phyloP scores from a whole-genome alignment of 805 yeast genomes.

The Metschnikowia anglica region DNA sequence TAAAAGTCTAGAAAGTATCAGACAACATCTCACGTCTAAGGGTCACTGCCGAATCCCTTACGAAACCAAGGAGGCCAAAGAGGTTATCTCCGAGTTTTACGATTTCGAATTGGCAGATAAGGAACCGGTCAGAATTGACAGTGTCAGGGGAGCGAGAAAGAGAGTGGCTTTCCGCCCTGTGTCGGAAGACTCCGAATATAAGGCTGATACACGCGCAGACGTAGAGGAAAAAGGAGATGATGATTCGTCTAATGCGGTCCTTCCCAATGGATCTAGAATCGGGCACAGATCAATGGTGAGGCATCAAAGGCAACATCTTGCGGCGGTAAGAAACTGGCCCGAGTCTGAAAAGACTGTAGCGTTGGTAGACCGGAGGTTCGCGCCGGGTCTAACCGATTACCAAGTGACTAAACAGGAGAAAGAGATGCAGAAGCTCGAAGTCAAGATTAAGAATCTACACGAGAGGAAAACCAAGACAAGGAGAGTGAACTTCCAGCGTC shows the following conservation, averaged over 20 bases:
- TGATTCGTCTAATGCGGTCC: slow-evolving; percentile 20
- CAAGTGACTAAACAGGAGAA: slow-evolving; percentile 37
- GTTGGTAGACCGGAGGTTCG: slow-evolving; percentile 62
- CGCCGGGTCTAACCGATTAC: slow-evolving; percentile 35
- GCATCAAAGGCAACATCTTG: slow-evolving; percentile 62
- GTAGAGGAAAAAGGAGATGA: slow-evolving; percentile 20
- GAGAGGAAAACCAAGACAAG: slow-evolving; percentile 27
- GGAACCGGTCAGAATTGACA: slow-evolving; percentile 8
- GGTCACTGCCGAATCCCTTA: slow-evolving; percentile 49
- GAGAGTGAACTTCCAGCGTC: slow-evolving; percentile 36
- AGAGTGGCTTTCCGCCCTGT: slow-evolving; percentile 28
- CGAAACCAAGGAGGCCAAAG: slow-evolving; percentile 41
- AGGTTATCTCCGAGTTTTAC: slow-evolving; percentile 39
- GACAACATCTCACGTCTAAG: slow-evolving; percentile 45
- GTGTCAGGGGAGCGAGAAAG: slow-evolving; percentile 20
- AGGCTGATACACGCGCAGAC: slow-evolving; percentile 16
- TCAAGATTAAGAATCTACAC: slow-evolving; percentile 25
- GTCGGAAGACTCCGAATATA: slow-evolving; percentile 19
- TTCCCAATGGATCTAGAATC: slow-evolving; percentile 75
- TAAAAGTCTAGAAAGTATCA: slow-evolving; percentile 38
- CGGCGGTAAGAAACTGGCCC: slow-evolving; percentile 33
- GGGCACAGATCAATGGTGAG: slow-evolving; percentile 80
- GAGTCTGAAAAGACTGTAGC: slow-evolving; percentile 76
- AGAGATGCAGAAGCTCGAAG: slow-evolving; percentile 26
- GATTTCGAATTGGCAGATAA: slow-evolving; percentile 28